A percentile compares a stretch with the other conserved stretches of the same genome.
These are phyloP conservation scores for Pugionium dolabratum DNA, from an alignment of 345 rosid genomes.

Conservation along the genomic window DNA sequence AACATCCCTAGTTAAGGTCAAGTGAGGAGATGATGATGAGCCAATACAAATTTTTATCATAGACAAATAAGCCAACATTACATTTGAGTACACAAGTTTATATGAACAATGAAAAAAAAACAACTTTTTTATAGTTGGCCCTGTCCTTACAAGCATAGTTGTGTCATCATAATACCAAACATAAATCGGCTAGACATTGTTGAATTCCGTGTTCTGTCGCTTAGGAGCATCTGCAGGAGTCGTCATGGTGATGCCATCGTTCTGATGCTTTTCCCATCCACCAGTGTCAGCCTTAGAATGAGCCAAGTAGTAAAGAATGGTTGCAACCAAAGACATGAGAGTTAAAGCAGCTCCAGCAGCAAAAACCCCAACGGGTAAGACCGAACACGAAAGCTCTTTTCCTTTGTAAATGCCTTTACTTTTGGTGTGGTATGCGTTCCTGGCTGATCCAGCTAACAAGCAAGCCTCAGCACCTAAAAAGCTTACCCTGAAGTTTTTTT, in stretches of 20 bases:
- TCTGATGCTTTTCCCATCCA: constrained; percentile 89
- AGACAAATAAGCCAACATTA: constrained; percentile 29
- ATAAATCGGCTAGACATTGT: constrained; percentile 44
- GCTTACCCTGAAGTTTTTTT: constrained; percentile 58
- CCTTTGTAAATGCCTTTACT: constrained; percentile 55
- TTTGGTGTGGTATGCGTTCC: constrained; percentile 88
- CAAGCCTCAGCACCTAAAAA: constrained; percentile 95
- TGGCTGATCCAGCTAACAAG: constrained; percentile 84
- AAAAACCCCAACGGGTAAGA: constrained; percentile 88
- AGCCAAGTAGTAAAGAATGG: constrained; percentile 75
- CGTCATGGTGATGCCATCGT: constrained; percentile 57
- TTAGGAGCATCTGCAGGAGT: constrained; percentile 44
- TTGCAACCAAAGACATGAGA: constrained; percentile 61
- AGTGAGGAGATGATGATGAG: background rate
- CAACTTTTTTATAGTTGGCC: constrained; percentile 21
- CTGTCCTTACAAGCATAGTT: constrained; percentile 23
- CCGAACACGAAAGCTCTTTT: constrained; percentile 61
- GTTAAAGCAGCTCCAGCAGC: constrained; percentile 94
- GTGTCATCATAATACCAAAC: constrained; percentile 9
- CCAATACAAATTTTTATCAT: constrained; percentile 17
- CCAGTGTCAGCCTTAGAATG: constrained; percentile 93
- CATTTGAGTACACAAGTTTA: constrained; percentile 22
- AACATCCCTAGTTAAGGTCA: background rate
- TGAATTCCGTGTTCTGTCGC: constrained; percentile 50
- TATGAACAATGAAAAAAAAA: constrained; percentile 33